Base-by-base conservation (phyloP, 345 rosid species). In the Pseudoturritis turrita region DNA sequence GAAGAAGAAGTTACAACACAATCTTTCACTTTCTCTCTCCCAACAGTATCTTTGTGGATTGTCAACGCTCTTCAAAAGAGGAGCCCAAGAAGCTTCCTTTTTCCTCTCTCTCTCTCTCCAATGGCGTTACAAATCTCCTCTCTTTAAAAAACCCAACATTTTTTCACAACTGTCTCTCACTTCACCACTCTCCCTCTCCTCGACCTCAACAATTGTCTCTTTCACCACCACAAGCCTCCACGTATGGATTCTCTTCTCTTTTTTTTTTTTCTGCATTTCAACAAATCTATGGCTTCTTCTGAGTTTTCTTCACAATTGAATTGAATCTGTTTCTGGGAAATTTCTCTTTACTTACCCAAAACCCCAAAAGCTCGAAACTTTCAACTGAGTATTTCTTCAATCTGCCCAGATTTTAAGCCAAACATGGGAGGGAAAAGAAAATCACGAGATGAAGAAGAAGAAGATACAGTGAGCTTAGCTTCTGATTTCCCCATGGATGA, bases 61-160 rank as follows among this genome's bases (percentile, higher is more conserved):
- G 95, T 85, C 92, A 87, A 90, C 90, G 92, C 86, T 86, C 76
- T 57, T 45, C 36, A 70, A 73, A 81, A 72, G 79, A 78, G 79
- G 78, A 50, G 73, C 68, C 62, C 56, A 65, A 76, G 97, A 88
- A 91, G 77, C 84, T 87, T 87, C 91, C 85, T 69, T 55, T 64
- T 77, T n/a, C n/a, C 82, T 79, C 80, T 80, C 84, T 77, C 72
- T 60, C 77, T 63, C 65, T 76, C 73, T 56, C 73, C 73, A n/a
- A 55, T 68, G 26, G 13, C 69, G 44, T 72, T 31, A 39, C 71
- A 73, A 55, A 26, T 69, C 74, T 53, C 74, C 49, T 67, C 78
- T 72, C 77, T 74, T 80, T 73, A 76, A 71, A 81, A 22, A 7
- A 7, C 49, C 37, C 37, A 33, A 33, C 36, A 33, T 14, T 6